Evolutionary conservation across 2,329 filamentous ascomycete species (phyloP), one percentile per base, ranked within the genome.

Genomic region (Metarhizium guizhouense): DNA sequence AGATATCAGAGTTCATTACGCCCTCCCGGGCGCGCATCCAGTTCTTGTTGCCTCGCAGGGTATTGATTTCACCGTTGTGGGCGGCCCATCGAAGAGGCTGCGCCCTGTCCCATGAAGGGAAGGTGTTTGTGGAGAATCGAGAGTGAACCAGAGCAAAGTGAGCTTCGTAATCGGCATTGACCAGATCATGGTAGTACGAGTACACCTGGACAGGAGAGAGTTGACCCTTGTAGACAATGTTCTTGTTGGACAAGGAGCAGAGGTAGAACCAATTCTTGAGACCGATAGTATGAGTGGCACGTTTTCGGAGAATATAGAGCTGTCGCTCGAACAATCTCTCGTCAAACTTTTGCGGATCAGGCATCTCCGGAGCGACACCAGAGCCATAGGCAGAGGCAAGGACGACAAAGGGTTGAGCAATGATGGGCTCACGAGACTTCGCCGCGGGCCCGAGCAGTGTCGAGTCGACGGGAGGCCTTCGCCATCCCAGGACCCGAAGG

Each of bases 241-340:
- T 97, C 76, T 92, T 92, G 84, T 96, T 96, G 72, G 86, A 94
- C 63, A 97, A 77, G 52, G 91, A 96, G 81, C 93, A 97, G 57
- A 97, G 80, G 72, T 97, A 97, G 80, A 97, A 97, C 93, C 93
- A 97, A 74, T 96, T 96, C 74, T 95, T 90, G 56, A 96, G 82
- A 58, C 93, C 92, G 69, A 96, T 94, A 66, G 90, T 88, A 77
- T 96, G 91, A 51, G 92, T 96, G 54, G 92, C 88, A 66, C 91
- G 88, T 81, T 99, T 99, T 69, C 93, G 87, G 64, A 99, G 83
- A 60, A 97, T 82, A 72, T 93, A 99, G 55, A 99, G 81, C 76
- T 96, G 93, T 67, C 87, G 85, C 78, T 97, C 94, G 71, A 97
- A 97, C 60, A 83, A 81, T 63, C 84, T 82, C 68, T 90, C 87